Evolutionary conservation across 1,139 yeast species (phyloP).

Genomic region (Suhomyces coccinellae): DNA sequence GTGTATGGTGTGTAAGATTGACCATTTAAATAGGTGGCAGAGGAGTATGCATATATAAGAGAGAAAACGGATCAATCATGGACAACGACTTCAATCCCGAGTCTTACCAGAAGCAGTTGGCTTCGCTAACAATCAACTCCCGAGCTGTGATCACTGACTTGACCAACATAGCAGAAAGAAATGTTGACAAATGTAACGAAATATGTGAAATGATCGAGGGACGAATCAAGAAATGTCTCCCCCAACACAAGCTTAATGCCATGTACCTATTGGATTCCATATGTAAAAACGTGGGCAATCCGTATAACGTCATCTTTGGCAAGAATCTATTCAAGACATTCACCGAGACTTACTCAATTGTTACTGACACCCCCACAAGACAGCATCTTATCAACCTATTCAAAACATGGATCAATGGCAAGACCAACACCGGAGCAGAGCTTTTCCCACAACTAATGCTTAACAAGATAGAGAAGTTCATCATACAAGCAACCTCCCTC

Average conservation of each 20-base stretch:
- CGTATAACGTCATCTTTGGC: slow-evolving; percentile 43
- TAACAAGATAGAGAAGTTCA: slow-evolving; percentile 39
- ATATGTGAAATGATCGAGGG: slow-evolving; percentile 37
- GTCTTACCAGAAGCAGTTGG: slow-evolving; percentile 33
- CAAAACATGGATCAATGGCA: slow-evolving; percentile 40
- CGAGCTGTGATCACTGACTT: slow-evolving; percentile 42
- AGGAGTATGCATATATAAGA: slow-evolving; percentile 4
- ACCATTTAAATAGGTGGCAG: slow-evolving; percentile 5
- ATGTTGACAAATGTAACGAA: slow-evolving; percentile 31
- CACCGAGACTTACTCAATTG: slow-evolving; percentile 41
- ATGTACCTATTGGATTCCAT: slow-evolving; percentile 46
- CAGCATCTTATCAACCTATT: slow-evolving; percentile 41
- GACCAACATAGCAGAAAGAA: slow-evolving; percentile 38
- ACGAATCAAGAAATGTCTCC: slow-evolving; percentile 38
- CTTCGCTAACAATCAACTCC: slow-evolving; percentile 39
- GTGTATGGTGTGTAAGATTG: slow-evolving; percentile 8
- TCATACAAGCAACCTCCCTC: slow-evolving; percentile 39
- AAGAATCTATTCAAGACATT: slow-evolving; percentile 35
- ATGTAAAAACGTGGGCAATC: slow-evolving; percentile 46
- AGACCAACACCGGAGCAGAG: slow-evolving; percentile 36
- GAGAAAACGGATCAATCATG: slow-evolving; percentile 2
- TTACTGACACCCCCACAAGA: slow-evolving; percentile 40
- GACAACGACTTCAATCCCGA: slow-evolving; percentile 26
- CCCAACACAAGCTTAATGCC: slow-evolving; percentile 40
- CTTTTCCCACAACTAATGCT: slow-evolving; percentile 35